Evolutionary conservation across 2,329 filamentous ascomycete species (phyloP), one percentile per base, ranked within the genome.

Genomic region (Chrysoporthe cubensis): DNA sequence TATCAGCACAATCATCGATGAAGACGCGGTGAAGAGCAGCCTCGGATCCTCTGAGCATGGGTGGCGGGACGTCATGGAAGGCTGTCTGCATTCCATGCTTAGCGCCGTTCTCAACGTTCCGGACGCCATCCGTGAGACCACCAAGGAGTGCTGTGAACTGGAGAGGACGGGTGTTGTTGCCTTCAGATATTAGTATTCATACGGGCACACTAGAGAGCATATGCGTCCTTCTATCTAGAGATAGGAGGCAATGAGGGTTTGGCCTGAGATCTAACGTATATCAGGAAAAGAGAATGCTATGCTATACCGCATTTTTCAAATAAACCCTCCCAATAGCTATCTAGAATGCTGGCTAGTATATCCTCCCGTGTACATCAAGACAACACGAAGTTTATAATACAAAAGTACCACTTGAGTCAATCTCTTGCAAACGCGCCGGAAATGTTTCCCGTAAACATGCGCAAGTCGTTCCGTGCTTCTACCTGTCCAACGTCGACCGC

Each of bases 161-260:
- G 70, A 71, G 44, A 66, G 69, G n/a, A 66, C 62, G 3, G 70
- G 70, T 42, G 52, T 71, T 9, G 67, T 71, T 16, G 65, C 64
- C 42, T 71, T 71, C 56, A 65, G 70, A 65, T 71, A 71, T 26
- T 71, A 57, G 64, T 32, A 18, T 26, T 43, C n/a, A 26, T 9
- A 40, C 37, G 9, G 37, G 37, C 37, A 40, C 6, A 40, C 9
- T 6, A 40, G 37, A 40, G 37, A 40, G 37, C 37, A 40, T 9
- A 40, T 40, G 9, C 9, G 5, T 40, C 9, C 37, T 40, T 40
- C 5, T 40, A 40, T 40, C 37, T 40, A 9, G 9, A 40, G 37
- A 40, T 9, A 9, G 9, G 37, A 6, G 9, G 9, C 37, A 40
- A 40, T 6, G 37, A 40, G 9, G 37, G 9, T 7, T 7, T 40